Evolutionary conservation across 805 yeast genomes (phyloP).

Genomic region (Alloascoidea africana): DNA sequence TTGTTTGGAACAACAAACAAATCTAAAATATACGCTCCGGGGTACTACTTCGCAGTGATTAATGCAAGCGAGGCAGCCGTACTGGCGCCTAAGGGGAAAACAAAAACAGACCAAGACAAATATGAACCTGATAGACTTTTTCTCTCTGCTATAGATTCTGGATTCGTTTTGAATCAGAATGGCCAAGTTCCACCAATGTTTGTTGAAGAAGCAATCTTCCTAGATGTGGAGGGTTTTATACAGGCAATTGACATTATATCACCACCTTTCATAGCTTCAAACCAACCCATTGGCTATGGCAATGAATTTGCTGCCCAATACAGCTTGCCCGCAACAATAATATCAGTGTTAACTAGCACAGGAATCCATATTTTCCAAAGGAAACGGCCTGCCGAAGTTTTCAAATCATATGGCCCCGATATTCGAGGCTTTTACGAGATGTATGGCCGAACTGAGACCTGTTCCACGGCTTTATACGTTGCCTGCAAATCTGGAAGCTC

Average conservation of each 20-base stretch:
- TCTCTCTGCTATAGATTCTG: constrained; percentile 74
- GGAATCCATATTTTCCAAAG: constrained; percentile 67
- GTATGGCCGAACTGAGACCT: constrained; percentile 81
- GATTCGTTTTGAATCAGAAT: constrained; percentile 54
- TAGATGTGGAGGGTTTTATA: constrained; percentile 44
- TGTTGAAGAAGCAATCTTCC: constrained; percentile 69
- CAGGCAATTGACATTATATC: constrained; percentile 64
- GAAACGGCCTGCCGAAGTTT: constrained; percentile 66
- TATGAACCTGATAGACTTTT: constrained; percentile 32
- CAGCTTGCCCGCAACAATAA: constrained; percentile 42
- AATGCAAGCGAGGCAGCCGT: constrained; percentile 12
- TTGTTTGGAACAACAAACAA: constrained; percentile 42
- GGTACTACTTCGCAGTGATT: constrained; percentile 64
- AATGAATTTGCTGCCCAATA: constrained; percentile 84
- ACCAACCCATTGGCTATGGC: constrained; percentile 68
- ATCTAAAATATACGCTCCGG: constrained; percentile 62
- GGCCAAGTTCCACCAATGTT: constrained; percentile 21
- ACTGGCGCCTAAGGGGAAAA: constrained; percentile 9
- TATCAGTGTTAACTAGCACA: constrained; percentile 71
- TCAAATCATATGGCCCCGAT: constrained; percentile 52
- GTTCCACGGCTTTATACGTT: constrained; percentile 74
- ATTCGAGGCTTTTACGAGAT: constrained; percentile 56
- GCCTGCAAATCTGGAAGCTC: constrained; percentile 63
- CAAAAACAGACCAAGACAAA: constrained; percentile 4
- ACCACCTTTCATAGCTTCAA: constrained; percentile 54